Evolutionary conservation across 2,329 filamentous ascomycete genomes (phyloP), one percentile per base, ranked within the genome.

Genomic region (Oidium heveae): DNA sequence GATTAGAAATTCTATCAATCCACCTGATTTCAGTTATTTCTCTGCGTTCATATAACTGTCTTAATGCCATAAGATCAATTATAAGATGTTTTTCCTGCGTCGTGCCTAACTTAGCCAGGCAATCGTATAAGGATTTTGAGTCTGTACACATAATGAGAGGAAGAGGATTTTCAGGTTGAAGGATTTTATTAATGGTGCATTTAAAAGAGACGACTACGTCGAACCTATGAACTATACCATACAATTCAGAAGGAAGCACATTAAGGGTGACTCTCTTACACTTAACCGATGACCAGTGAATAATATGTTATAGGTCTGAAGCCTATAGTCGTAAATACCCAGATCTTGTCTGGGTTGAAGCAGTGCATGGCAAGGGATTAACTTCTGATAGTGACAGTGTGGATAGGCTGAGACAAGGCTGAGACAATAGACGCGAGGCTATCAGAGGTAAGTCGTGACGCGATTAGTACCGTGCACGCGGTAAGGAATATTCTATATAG

Each of bases 181-280:
- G 44, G n/a, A 51, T 55, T 50, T 50, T 55, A 28, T 15, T 15
- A 10, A 50, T 12, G 16, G 43, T 58, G 12, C 52, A 22, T 18
- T 50, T 43, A 34, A 57, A 47, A 13, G 54, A 43, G 4, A 33
- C 24, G 10, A 12, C 37, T 7, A 55, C 54, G 33, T 59, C 54
- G 15, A 58, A 49, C 20, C 56, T 53, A 4, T 8, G 20, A 12
- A 54, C 51, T 44, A 58, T 57, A 0, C 20, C 53, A 18, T 57
- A 56, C 7, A 60, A 22, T 39, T 58, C 51, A 28, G 44, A 58
- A 12, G 53, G 50, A 28, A 60, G 37, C 4, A 60, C 53, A 36
- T 55, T 57, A 16, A 32, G 28, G 2, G 52, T 58, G n/a, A 60
- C 54, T 20, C 52, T n/a, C 28, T 56, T 58, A 18, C 53, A 55